Evolutionary conservation across 202 grass and related monocot species (phyloP).

Genomic region (Panicum virgatum): DNA sequence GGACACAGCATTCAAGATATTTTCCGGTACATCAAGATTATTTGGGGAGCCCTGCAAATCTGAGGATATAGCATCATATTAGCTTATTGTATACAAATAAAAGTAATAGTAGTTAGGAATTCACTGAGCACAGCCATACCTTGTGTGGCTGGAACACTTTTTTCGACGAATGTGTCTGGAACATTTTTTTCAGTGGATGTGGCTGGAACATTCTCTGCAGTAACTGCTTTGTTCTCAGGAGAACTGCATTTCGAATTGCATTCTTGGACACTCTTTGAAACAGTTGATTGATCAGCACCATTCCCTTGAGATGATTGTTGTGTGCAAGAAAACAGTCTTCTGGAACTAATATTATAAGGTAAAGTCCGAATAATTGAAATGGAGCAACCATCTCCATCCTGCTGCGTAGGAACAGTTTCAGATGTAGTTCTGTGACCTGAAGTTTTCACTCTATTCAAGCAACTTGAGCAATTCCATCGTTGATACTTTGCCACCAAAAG

Average conservation of each 20-base stretch:
- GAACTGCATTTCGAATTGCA: constrained; percentile 48
- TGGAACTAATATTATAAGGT: constrained; percentile 33
- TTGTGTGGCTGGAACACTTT: constrained; percentile 12
- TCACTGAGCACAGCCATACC: constrained; percentile 38
- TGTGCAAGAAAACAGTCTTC: constrained; percentile 27
- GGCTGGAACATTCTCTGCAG: neutral
- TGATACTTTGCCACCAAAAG: constrained; percentile 43
- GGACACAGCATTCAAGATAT: constrained; percentile 35
- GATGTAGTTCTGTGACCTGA: constrained; percentile 8
- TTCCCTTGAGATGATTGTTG: constrained; percentile 49
- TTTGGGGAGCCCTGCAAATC: constrained; percentile 26
- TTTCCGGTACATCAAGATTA: constrained; percentile 9
- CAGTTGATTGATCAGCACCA: constrained; percentile 22
- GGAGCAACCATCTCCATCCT: constrained; percentile 43
- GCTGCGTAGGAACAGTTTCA: constrained; percentile 16
- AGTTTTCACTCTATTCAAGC: constrained; percentile 40
- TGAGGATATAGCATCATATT: constrained; percentile 21
- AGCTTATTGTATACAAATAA: constrained; percentile 10
- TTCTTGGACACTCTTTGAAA: constrained; percentile 40
- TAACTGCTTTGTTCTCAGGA: constrained; percentile 25
- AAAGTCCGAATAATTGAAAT: constrained; percentile 56
- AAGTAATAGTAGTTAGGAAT: neutral
- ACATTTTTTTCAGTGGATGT: neutral
- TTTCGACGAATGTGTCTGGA: neutral
- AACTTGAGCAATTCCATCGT: constrained; percentile 67